Evolutionary conservation across 1,284 basidiomycete genomes (phyloP), one percentile per base, ranked within the genome.

Genomic region (Ustilago crameri): DNA sequence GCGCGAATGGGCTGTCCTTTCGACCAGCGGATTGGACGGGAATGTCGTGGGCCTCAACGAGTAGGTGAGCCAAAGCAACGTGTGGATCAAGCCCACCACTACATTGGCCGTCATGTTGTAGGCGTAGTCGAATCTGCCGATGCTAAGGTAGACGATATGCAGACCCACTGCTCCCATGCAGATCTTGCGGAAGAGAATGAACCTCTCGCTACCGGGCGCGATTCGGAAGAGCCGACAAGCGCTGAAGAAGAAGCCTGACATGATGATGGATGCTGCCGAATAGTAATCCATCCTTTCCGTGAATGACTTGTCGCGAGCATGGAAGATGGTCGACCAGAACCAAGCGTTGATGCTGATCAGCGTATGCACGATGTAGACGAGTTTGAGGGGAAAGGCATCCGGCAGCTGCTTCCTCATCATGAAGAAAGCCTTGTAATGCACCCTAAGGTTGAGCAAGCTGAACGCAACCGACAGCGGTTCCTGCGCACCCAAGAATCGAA

Each of bases 251-350:
- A 96, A 85, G 67, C 91, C 90, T 81, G 91, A 91, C 89, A 85
- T 66, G 50, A 84, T 80, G 42, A 80, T 90, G 23, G 91, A 85
- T 0, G 91, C 94, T 2, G 96, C 96, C 7, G 92, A 93, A 82
- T 98, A 97, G 84, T 98, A 98, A 83, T 98, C 95, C 75, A 95
- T 77, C 70, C 90, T 91, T 84, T 99, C 96, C 1, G 95, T 98
- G 41, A 85, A 83, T 2, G 90, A 88, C 18, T 89, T 87, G 85
- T 98, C 95, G 87, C 96, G 86, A 0, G 91, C 91, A 82, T 99
- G 96, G 80, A 98, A 98, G 12, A 98, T 87, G 0, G 90, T 85
- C 8, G 91, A 93, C 92, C 93, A 96, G 26, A 93, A 79, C 96
- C 95, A 98, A 0, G 93, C 91, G 77, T 95, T 95, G 76, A 93